Percentiles rank a stretch among this genome's conserved stretches.
These are phyloP conservation scores for Xylaria sp. DNA, from an alignment of 2,329 filamentous ascomycete genomes.

Conservation along the genomic window DNA sequence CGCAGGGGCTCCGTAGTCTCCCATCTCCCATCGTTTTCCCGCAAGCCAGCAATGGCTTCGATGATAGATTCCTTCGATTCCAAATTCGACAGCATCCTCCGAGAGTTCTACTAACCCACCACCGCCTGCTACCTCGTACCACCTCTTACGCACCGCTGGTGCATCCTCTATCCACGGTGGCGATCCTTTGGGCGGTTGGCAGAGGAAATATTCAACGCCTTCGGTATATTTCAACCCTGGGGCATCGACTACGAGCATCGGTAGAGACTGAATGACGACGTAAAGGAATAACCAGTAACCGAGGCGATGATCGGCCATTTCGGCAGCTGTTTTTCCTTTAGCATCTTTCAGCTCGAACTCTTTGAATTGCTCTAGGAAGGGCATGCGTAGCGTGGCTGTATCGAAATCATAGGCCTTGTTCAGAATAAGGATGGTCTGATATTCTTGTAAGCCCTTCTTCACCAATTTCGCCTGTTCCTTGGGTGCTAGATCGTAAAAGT, in stretches of 20 bases:
- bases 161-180: slow-evolving; percentile 79
- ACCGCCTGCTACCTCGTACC: slow-evolving; percentile 79
- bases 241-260: slow-evolving; percentile 81
- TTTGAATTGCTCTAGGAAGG: slow-evolving; percentile 77
- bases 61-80: slow-evolving; percentile 52
- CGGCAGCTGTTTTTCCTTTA: slow-evolving; percentile 70
- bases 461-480: slow-evolving; percentile 81
- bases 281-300: slow-evolving; percentile 88
- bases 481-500: slow-evolving; percentile 70
- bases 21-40: slow-evolving; percentile 51
- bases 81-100: slow-evolving; percentile 65
- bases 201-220: slow-evolving; percentile 84
- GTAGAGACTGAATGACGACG: slow-evolving; percentile 79
- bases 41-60: slow-evolving; percentile 52
- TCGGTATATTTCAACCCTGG: slow-evolving; percentile 75
- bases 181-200: slow-evolving; percentile 77
- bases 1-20: slow-evolving; percentile 40
- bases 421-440: slow-evolving; percentile 82
- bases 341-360: slow-evolving; percentile 77
- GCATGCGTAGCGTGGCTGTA: slow-evolving; percentile 65
- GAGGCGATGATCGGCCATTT: slow-evolving; percentile 76
- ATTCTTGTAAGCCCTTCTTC: slow-evolving; percentile 76
- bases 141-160: slow-evolving; percentile 72
- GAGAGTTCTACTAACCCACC: slow-evolving; percentile 68
- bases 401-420: slow-evolving; percentile 85